Percentiles rank a stretch among this genome's conserved stretches.
Conservation (phyloP, 208 protist species). For the Lotmaria passim region DNA sequence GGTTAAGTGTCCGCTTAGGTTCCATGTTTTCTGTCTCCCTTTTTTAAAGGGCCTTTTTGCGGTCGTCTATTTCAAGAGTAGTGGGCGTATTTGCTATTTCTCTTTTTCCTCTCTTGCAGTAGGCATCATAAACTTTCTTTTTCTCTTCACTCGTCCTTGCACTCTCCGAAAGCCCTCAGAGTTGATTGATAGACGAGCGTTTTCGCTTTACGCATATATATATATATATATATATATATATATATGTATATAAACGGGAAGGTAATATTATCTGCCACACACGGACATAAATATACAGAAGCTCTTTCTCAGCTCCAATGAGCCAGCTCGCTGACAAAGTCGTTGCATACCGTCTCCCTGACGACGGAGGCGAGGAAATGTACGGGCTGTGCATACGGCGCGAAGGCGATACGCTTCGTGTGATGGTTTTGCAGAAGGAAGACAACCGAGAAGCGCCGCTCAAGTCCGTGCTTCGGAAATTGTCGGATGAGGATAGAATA, state of each 20-base stretch:
- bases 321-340: slow-evolving; percentile 25
- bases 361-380: slow-evolving; percentile 21
- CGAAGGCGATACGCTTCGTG: slow-evolving; percentile 27
- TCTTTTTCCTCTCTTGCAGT: background rate
- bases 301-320: slow-evolving; percentile 20
- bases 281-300: too few species aligned
- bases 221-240: too few species aligned
- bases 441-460: slow-evolving; percentile 15
- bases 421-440: slow-evolving; percentile 27
- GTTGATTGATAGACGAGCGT: too few species aligned
- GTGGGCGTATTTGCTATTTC: background rate
- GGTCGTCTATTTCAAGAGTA: too few species aligned
- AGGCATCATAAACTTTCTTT: background rate
- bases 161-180: too few species aligned
- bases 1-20: too few species aligned
- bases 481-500: slow-evolving; percentile 24
- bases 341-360: slow-evolving; percentile 30
- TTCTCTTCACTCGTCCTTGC: background rate
- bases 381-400: slow-evolving; percentile 31
- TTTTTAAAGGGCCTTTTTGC: too few species aligned
- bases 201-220: too few species aligned
- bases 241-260: too few species aligned
- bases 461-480: slow-evolving; percentile 18
- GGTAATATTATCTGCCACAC: too few species aligned
- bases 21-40: background rate